Base-by-base conservation (phyloP, 352 stramenopile genomes). In the Phytophthora ramorum region DNA sequence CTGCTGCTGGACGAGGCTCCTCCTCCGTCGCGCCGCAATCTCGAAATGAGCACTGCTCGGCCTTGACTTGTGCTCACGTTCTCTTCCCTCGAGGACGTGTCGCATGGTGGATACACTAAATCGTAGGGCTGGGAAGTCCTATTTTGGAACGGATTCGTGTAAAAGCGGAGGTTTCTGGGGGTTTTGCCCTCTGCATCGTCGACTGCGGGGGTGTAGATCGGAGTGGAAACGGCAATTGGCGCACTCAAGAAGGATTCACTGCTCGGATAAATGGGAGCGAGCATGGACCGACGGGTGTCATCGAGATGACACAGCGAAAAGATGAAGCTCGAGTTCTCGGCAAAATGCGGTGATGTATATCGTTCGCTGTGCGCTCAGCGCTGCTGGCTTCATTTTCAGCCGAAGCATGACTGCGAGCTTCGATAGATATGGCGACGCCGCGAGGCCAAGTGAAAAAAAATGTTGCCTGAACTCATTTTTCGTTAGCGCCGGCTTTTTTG, bases 21-120 rank as follows among this genome's bases (percentile, higher is more conserved):
- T 59, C 51, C 54, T 68, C 44, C 14, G 9, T 44, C 13, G 2
- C 41, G 60, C 6, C 57, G 63, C 66, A 74, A 76, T 67, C 58
- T 61, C 26, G 40, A 67, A 76, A 74, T 76, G 58, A 76, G 52
- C 45, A 13, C 5, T 19, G 20, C 9, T 14, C 1, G 41, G 41
- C n/a, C 19, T 47, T 1, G 17, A 8, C 57, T 62, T 58, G 41
- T 37, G 38, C 24, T 7, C 26, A 32, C 26, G 2, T 32, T 32
- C 26, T 32, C 26, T 53, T 37, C 35, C 26, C 22, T 50, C 35
- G 13, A 28, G 20, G 28, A 52, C 19, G 24, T 71, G 63, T 71
- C 63, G 63, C 63, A 67, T 71, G 57, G 24, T 22, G 41, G 35
- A 55, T 19, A 44, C 45, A 38, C 17, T 44, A 46, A 60, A 41